Evolutionary conservation across 306 rosid genomes (phyloP).

Genomic region (Inga laurina): DNA sequence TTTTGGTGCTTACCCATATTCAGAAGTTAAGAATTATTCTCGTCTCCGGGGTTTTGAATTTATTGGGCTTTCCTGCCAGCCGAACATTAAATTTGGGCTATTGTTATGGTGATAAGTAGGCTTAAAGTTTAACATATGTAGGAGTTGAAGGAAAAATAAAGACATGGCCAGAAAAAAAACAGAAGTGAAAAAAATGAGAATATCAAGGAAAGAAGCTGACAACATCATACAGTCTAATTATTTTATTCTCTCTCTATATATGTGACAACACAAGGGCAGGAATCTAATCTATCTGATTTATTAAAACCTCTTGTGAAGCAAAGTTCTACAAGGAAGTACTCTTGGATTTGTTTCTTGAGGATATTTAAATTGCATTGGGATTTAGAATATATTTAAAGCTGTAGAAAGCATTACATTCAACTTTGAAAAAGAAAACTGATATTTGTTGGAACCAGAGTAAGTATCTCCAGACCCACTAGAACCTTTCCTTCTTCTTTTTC

Average conservation of each 20-base stretch:
- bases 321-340: neutral
- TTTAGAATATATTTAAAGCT: neutral
- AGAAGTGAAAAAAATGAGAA: neutral
- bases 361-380: neutral
- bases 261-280: neutral
- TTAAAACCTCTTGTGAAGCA: neutral
- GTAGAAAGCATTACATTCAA: constrained; percentile 3
- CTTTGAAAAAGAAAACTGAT: constrained; percentile 34
- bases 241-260: neutral
- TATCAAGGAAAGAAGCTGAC: neutral
- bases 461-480: constrained; percentile 6
- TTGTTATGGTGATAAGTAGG: neutral
- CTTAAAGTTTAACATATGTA: neutral
- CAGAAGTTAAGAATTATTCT: neutral
- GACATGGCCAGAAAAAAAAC: neutral
- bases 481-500: constrained; percentile 9
- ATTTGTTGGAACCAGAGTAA: constrained; percentile 32
- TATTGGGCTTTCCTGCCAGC: neutral
- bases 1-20: no score
- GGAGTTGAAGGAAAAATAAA: neutral
- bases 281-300: neutral
- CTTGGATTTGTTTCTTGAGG: neutral
- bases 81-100: neutral
- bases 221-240: neutral
- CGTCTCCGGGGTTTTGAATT: neutral